These are phyloP conservation scores for Daldinia sp. DNA, from an alignment of 2,329 filamentous ascomycete genomes.

Conservation along the genomic window DNA sequence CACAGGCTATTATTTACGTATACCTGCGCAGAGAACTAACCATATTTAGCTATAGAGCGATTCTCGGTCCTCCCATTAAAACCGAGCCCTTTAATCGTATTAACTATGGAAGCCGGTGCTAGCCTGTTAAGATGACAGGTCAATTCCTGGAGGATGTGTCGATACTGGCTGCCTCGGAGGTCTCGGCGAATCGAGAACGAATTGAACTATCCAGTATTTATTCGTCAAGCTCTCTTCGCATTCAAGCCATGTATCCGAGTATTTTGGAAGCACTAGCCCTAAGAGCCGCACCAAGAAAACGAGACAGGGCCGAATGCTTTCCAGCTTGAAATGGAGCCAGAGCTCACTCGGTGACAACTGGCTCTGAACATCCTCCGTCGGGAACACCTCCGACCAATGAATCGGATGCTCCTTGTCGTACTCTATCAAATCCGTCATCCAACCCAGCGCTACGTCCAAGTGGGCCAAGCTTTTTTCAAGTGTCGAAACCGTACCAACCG, in stretches of 20 bases:
- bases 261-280: constrained; percentile 39
- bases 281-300: constrained; percentile 43
- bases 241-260: constrained; percentile 41
- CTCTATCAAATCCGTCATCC: constrained; percentile 38
- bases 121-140: background rate
- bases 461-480: constrained; percentile 35
- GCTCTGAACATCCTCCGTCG: constrained; percentile 6
- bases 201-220: constrained; percentile 42
- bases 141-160: constrained; percentile 7
- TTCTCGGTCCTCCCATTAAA: background rate
- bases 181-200: constrained; percentile 45
- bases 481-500: constrained; percentile 27
- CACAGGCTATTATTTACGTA: background rate
- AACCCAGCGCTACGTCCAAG: constrained; percentile 37
- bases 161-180: constrained; percentile 23
- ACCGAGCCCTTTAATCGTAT: background rate
- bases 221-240: constrained; percentile 39
- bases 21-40: background rate
- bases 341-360: constrained; percentile 35
- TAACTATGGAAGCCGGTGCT: background rate
- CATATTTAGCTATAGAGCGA: background rate
- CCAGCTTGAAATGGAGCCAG: constrained; percentile 46
- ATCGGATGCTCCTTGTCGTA: constrained; percentile 45
- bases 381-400: constrained; percentile 44
- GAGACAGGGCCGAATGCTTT: constrained; percentile 46